A percentile compares a stretch with the other conserved stretches of the same genome.
These are phyloP conservation scores for Excoecaria agallocha DNA, from an alignment of 345 rosid species.

Conservation along the genomic window DNA sequence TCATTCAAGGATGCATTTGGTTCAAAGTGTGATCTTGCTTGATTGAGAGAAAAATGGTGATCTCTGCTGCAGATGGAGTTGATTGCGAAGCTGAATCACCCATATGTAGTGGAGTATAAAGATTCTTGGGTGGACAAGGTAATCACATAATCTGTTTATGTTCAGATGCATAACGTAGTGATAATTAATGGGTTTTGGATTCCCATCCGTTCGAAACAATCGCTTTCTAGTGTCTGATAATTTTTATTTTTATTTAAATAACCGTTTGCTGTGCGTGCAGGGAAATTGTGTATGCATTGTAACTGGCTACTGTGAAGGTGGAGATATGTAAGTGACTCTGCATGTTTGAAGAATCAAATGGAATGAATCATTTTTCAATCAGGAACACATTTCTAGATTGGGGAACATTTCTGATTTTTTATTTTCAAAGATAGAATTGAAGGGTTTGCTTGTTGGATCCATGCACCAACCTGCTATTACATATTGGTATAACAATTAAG, in stretches of 20 bases:
- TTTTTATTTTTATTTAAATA: neutral
- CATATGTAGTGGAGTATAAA: conserved; percentile 69
- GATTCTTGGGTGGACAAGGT: conserved; percentile 99
- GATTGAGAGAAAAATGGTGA: neutral
- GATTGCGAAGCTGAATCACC: conserved; percentile 68
- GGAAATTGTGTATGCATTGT: conserved; percentile 72
- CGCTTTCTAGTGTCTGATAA: neutral
- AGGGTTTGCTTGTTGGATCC: neutral
- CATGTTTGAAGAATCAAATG: neutral
- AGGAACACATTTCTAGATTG: neutral
- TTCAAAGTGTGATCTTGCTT: neutral
- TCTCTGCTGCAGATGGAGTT: conserved; percentile 66
- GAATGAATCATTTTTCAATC: neutral
- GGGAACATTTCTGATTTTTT: neutral
- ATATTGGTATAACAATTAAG: neutral
- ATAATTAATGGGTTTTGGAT: conserved; percentile 6
- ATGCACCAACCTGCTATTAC: neutral
- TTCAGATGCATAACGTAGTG: neutral
- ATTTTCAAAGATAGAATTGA: neutral
- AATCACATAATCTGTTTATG: conserved; percentile 12
- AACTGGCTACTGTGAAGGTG: conserved; percentile 78
- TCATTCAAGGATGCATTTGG: neutral
- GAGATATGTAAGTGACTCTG: conserved; percentile 73
- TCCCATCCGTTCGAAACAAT: neutral
- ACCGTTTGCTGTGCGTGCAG: conserved; percentile 27